Percentiles rank a stretch among this genome's conserved stretches.
Evolutionary conservation across 2,329 filamentous ascomycete genomes (phyloP).

Genomic region (Calonectria multiphialidica): DNA sequence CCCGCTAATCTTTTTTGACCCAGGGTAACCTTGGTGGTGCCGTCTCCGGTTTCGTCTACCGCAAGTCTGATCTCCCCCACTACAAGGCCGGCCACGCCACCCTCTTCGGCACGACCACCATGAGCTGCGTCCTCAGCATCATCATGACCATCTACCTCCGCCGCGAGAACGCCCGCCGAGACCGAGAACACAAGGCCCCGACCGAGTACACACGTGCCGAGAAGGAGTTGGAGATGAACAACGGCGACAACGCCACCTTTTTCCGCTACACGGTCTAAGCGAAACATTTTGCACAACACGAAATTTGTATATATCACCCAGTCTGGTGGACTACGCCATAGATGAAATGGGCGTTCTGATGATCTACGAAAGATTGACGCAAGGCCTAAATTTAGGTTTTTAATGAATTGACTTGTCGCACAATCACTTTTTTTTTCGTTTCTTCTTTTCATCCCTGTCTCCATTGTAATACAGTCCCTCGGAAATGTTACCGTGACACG

Average conservation of each 20-base stretch:
- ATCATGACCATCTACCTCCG: constrained; percentile 70
- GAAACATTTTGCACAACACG: constrained; percentile 27
- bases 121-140: constrained; percentile 62
- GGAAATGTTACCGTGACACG: neutral
- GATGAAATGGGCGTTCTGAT: neutral
- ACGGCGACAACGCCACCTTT: constrained; percentile 68
- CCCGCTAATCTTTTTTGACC: constrained; percentile 21
- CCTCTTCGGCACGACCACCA: constrained; percentile 66
- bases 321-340: neutral
- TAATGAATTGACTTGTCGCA: constrained; percentile 10
- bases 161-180: constrained; percentile 67
- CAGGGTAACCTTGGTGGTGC: constrained; percentile 53
- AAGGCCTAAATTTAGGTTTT: neutral
- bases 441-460: neutral
- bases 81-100: constrained; percentile 71
- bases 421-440: neutral
- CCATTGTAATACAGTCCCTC: neutral
- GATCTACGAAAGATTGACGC: constrained; percentile 13
- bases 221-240: constrained; percentile 63
- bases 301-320: constrained; percentile 35
- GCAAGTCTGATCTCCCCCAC: constrained; percentile 59
- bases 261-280: constrained; percentile 65
- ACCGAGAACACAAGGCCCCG: constrained; percentile 59
- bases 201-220: constrained; percentile 66
- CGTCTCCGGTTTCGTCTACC: constrained; percentile 50